Percentiles rank a stretch among this genome's conserved stretches.
These are phyloP conservation scores for Phaeodactylum tricornutum DNA, from an alignment of 108 stramenopile species.

Conservation along the genomic window DNA sequence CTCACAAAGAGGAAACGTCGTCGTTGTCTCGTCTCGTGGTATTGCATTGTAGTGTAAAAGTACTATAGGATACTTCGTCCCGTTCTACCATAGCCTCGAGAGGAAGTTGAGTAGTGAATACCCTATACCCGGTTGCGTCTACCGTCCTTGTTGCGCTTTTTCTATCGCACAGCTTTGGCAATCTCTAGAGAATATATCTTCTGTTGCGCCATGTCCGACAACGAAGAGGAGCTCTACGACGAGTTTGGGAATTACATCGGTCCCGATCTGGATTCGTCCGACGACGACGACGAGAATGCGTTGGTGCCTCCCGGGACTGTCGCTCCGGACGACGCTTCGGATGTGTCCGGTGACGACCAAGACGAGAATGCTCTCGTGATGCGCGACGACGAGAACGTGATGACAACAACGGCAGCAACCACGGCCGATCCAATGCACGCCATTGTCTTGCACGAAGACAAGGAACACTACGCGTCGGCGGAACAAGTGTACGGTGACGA, in stretches of 20 bases:
- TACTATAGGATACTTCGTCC: too few species aligned
- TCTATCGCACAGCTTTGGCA: too few species aligned
- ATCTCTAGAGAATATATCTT: not conserved
- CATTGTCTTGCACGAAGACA: constrained; percentile 98
- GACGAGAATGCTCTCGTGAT: constrained; percentile 14
- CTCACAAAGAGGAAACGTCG: too few species aligned
- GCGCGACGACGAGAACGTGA: constrained; percentile 12
- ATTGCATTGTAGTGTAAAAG: too few species aligned
- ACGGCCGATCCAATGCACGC: constrained; percentile 52
- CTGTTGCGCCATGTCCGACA: constrained; percentile 35
- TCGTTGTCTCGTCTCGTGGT: too few species aligned
- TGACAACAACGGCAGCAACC: not conserved
- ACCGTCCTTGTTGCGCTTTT: too few species aligned
- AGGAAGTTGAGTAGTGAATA: too few species aligned
- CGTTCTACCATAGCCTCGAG: too few species aligned
- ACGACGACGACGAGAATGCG: constrained; percentile 48
- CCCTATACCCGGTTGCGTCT: too few species aligned
- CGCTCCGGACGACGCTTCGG: constrained; percentile 62
- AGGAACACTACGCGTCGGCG: constrained; percentile 97
- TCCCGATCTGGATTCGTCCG: constrained; percentile 83
- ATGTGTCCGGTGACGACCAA: constrained; percentile 47
- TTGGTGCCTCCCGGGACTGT: constrained; percentile 30
- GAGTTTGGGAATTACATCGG: constrained; percentile 99
- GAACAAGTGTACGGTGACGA: constrained; percentile 88
- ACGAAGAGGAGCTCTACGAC: constrained; percentile 89